phyloP scores from a whole-genome alignment of 257 asterid species.

The Ajuga chamaepitys region DNA sequence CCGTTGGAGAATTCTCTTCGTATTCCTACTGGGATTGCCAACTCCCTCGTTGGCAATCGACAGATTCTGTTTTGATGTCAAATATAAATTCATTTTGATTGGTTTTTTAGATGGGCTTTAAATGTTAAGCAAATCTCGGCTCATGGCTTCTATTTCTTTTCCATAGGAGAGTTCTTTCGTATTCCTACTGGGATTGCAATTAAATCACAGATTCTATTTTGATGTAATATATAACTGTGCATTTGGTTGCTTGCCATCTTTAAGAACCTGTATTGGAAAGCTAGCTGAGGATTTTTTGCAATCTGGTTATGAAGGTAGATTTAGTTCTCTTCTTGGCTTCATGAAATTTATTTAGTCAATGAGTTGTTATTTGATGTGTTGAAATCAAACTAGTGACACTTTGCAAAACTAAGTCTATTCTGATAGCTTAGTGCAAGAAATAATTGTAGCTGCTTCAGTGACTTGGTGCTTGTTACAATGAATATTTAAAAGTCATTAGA shows the following conservation, averaged over 20 bases:
- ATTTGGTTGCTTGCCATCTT: constrained; percentile 2
- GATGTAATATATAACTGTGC: neutral
- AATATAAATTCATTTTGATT: neutral
- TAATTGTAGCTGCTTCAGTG: neutral
- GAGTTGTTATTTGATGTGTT: neutral
- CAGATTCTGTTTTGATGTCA: neutral
- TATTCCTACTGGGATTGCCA: neutral
- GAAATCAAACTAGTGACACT: neutral
- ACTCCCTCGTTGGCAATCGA: neutral
- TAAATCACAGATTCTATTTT: neutral
- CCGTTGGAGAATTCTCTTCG: neutral
- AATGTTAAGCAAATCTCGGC: neutral
- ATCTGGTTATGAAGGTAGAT: neutral
- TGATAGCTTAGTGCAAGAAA: neutral
- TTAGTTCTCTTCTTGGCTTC: neutral
- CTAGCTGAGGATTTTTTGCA: neutral
- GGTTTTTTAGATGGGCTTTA: neutral
- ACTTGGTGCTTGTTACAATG: neutral
- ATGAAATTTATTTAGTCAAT: neutral
- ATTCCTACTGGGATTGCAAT: neutral
- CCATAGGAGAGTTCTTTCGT: neutral
- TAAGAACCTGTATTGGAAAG: neutral
- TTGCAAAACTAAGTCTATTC: neutral
- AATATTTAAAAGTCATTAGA: too few species aligned
- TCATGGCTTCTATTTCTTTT: neutral